Evolutionary conservation across 306 rosid genomes (phyloP), one percentile per base, ranked within the genome.

Genomic region (Dryas alaskensis): DNA sequence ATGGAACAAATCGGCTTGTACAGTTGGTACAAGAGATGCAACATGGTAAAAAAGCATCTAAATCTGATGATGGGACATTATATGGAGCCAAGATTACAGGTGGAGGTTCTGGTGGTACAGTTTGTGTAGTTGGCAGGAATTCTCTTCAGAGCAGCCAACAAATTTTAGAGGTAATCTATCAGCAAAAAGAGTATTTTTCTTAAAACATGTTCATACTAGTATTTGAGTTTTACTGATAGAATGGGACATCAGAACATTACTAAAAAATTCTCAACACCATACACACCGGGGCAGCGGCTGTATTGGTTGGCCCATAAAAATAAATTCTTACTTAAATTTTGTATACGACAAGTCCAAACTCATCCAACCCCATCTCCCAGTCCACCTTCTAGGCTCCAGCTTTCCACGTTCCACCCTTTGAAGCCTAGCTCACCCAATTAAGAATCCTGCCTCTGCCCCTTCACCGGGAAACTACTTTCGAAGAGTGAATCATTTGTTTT

Each of bases 71-170:
- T 1, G 92, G 92, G 25, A 88, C 97, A 3, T 78, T 91, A 72
- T 86, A 42, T 13, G 98, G 98, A 73, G 97, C 96, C 39, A 91
- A 91, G 88, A 91, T 94, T 67, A 94, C 97, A 0, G 98, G 99
- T n/a, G 99, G 95, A 13, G 97, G 97, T 72, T 92, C 95, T 0
- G 93, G 96, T 40, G 98, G 98, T 84, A 93, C 98, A 0, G 98
- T 89, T 73, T 88, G 98, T 67, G 96, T 81, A 25, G 83, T 93
- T 43, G 97, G 98, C 54, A 83, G 86, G 79, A 91, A 91, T 53
- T 86, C 82, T 76, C 77, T 93, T 39, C 80, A 86, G 62, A 89
- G 91, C 85, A 91, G 87, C 68, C 90, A 89, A 82, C 96, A 86
- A 70, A 89, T 89, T 85, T 67, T 93, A n/a, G 88, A 89, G 97